These are phyloP conservation scores for Trifolium pratense DNA, from an alignment of 306 rosid genomes.

Conservation along the genomic window DNA sequence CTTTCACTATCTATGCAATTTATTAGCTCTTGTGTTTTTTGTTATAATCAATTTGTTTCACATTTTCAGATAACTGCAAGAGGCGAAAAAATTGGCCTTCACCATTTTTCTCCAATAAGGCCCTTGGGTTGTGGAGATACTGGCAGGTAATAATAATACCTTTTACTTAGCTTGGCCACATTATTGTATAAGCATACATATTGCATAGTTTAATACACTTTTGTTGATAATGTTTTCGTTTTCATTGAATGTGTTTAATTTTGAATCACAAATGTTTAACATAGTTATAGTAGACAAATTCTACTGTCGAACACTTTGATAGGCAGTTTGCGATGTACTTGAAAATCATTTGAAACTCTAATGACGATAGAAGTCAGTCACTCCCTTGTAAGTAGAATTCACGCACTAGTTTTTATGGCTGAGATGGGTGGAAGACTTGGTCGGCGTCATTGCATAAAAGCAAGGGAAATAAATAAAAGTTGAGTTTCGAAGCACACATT, in stretches of 20 bases:
- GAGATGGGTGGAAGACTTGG: not conserved
- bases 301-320: not conserved
- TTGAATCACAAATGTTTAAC: slow-evolving; percentile 8
- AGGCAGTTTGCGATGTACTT: not conserved
- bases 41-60: slow-evolving; percentile 21
- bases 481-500: not conserved
- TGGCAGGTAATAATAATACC: slow-evolving; percentile 67
- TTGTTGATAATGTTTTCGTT: slow-evolving; percentile 6
- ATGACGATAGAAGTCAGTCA: not conserved
- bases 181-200: not conserved
- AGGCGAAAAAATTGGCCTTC: slow-evolving; percentile 75
- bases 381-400: too few species aligned
- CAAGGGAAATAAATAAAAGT: not conserved
- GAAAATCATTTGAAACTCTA: not conserved
- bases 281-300: not conserved
- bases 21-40: not conserved
- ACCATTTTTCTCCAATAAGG: slow-evolving; percentile 79
- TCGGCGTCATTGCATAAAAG: not conserved
- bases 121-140: slow-evolving; percentile 96
- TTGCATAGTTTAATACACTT: not conserved
- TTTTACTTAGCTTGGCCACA: not conserved
- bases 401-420: too few species aligned
- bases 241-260: slow-evolving; percentile 9
- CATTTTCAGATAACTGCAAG: slow-evolving; percentile 57
- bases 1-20: too few species aligned